Evolutionary conservation across 2,329 filamentous ascomycete species (phyloP), one percentile per base, ranked within the genome.

Genomic region (Raffaelea ambrosiae): DNA sequence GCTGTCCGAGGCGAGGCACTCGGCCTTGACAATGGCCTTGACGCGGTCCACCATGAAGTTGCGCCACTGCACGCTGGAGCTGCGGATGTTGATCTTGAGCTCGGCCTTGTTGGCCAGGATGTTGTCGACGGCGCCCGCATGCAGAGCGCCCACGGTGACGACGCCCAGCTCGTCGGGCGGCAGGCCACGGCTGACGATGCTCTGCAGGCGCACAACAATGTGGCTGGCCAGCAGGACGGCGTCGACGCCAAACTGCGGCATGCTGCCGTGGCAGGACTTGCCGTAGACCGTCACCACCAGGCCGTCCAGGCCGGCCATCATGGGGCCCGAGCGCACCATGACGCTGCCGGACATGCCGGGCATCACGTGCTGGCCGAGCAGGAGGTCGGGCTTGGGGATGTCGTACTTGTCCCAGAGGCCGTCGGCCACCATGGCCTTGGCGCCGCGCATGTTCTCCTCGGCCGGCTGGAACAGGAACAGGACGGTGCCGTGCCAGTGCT

Each of bases 381-480:
- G 53, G 3, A 62, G 48, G 33, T 66, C 62, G 0, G 65, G 65
- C 0, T 63, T 10, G 0, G 64, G 64, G 3, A 58, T 46, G 0
- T 42, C 44, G 46, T 56, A 50, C 43, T 61, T 29, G 7, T 29
- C 26, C 7, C 13, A 68, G 2, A 67, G 55, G 0, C 65, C 66
- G 11, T 61, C 64, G 1, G 65, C 61, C 0, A 66, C 57, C 65
- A 68, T 67, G 7, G 58, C 58, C 9, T 59, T 55, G 0, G 83
- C 83, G 0, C 83, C 83, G 0, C 66, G 69, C 0, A 73, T 78
- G 2, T 73, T 68, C 59, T 87, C 83, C 58, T 86, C 83, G 3
- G 76, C 74, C 0, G 83, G 82, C 56, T 87, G 83, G 58, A 86
- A 86, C 3, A 79, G 61, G 10, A 83, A 59, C 7, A 87, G 63